Evolutionary conservation across 2,329 filamentous ascomycete species (phyloP).

Genomic region (Coleophoma eucalyptorum): DNA sequence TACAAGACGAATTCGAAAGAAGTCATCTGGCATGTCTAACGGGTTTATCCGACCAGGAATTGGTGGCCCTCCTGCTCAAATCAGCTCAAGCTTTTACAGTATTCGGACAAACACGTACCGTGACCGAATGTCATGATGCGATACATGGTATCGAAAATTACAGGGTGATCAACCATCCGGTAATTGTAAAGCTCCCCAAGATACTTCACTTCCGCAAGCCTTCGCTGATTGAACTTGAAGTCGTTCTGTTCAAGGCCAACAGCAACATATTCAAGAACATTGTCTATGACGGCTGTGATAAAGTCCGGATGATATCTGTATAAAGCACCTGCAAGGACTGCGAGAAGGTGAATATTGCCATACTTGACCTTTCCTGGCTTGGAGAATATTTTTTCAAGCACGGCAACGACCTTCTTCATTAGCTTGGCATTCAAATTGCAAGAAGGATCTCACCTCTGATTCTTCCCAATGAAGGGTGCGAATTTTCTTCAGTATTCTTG

Average conservation of each 20-base stretch:
- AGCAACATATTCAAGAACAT: conserved; percentile 81
- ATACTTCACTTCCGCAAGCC: conserved; percentile 94
- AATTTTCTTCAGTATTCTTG: conserved; percentile 90
- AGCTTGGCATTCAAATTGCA: neutral
- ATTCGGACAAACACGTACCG: conserved; percentile 35
- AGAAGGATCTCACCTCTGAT: conserved; percentile 54
- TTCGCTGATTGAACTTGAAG: conserved; percentile 94
- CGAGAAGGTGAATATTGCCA: conserved; percentile 90
- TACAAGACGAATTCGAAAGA: conserved; percentile 88
- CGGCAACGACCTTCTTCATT: conserved; percentile 26
- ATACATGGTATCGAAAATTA: conserved; percentile 94
- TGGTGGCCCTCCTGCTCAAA: conserved; percentile 65
- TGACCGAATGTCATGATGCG: conserved; percentile 93
- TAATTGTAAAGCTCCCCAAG: conserved; percentile 97
- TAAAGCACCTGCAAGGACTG: conserved; percentile 82
- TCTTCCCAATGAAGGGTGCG: conserved; percentile 98
- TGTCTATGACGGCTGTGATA: conserved; percentile 87
- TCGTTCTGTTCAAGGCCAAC: conserved; percentile 93
- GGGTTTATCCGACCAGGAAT: conserved; percentile 71
- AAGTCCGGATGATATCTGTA: conserved; percentile 92
- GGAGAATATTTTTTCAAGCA: conserved; percentile 78
- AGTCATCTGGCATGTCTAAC: conserved; percentile 88
- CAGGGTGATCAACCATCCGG: conserved; percentile 89
- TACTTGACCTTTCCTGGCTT: conserved; percentile 98
- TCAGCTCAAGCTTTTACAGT: conserved; percentile 21